Percentiles rank a stretch among this genome's conserved stretches.
Evolutionary conservation across 495 filamentous ascomycete species (phyloP).

Genomic region (Neurospora hispaniola): DNA sequence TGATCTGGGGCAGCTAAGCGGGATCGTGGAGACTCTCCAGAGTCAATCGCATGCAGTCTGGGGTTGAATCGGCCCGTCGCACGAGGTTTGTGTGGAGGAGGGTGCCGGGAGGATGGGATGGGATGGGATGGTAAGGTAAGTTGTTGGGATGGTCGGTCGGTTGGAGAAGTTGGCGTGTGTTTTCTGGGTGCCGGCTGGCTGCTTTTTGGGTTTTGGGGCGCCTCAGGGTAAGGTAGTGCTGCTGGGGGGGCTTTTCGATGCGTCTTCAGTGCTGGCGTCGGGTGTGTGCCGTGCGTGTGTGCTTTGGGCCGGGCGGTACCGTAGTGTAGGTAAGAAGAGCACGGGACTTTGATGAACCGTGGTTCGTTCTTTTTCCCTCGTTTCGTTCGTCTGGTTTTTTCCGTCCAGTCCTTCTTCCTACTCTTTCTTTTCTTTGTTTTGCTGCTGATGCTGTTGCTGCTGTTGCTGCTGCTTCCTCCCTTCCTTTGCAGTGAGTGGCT

Average conservation of each 20-base stretch:
- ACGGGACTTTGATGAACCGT: not conserved
- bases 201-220: too few relatives aligned
- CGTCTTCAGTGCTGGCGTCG: too few relatives aligned
- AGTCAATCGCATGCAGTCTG: constrained; percentile 17
- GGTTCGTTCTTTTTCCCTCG: not conserved
- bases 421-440: not conserved
- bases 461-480: not conserved
- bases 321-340: not conserved
- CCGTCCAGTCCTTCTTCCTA: not conserved
- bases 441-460: not conserved
- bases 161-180: too few relatives aligned
- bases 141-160: too few relatives aligned
- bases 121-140: not conserved
- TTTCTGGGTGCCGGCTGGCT: too few relatives aligned
- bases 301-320: not conserved
- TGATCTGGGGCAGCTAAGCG: constrained; percentile 11
- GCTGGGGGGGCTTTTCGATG: too few relatives aligned
- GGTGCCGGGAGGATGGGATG: constrained; percentile 7
- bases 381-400: not conserved
- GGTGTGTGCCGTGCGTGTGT: too few relatives aligned
- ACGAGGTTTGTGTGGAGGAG: constrained; percentile 8
- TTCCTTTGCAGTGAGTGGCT: not conserved
- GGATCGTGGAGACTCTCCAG: constrained; percentile 25
- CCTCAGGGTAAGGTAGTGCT: too few relatives aligned
- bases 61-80: constrained; percentile 26